phyloP scores from a whole-genome alignment of 768 basidiomycete genomes.

The Kwoniella pini region DNA sequence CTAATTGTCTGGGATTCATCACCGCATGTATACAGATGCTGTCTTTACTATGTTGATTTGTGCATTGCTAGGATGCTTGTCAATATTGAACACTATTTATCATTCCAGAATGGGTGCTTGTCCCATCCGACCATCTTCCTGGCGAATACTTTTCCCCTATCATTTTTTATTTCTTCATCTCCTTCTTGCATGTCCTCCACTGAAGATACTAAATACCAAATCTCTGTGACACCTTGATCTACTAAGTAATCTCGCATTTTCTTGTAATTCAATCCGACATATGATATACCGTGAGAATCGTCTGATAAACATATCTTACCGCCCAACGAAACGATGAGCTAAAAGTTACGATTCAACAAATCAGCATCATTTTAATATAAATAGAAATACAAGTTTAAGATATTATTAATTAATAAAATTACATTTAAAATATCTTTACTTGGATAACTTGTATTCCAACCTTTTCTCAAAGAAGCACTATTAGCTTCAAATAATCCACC shows the following conservation, averaged over 20 bases:
- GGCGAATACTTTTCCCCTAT: slow-evolving; percentile 32
- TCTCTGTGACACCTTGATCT: slow-evolving; percentile 61
- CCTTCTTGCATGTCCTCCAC: not conserved
- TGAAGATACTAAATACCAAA: slow-evolving; percentile 53
- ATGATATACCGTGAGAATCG: slow-evolving; percentile 88
- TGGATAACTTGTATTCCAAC: slow-evolving; percentile 84
- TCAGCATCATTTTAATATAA: no score
- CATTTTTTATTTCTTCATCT: slow-evolving; percentile 21
- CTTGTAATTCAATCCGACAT: slow-evolving; percentile 83
- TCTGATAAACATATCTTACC: slow-evolving; percentile 87
- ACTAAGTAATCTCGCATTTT: slow-evolving; percentile 67
- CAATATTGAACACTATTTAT: not conserved
- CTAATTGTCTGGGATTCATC: not conserved
- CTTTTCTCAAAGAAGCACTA: slow-evolving; percentile 87
- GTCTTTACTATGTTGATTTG: no score
- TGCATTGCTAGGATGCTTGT: not conserved
- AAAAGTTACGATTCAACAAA: slow-evolving; percentile 4
- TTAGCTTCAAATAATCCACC: slow-evolving; percentile 93
- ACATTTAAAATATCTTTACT: slow-evolving; percentile 74
- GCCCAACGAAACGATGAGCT: slow-evolving; percentile 70
- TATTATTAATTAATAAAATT: no score
- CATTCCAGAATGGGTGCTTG: slow-evolving; percentile 40
- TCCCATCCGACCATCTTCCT: slow-evolving; percentile 35
- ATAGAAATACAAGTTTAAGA: no score
- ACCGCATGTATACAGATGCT: slow-evolving; percentile 8